Evolutionary conservation across 495 filamentous ascomycete genomes (phyloP).

Genomic region (Neurospora sp.): DNA sequence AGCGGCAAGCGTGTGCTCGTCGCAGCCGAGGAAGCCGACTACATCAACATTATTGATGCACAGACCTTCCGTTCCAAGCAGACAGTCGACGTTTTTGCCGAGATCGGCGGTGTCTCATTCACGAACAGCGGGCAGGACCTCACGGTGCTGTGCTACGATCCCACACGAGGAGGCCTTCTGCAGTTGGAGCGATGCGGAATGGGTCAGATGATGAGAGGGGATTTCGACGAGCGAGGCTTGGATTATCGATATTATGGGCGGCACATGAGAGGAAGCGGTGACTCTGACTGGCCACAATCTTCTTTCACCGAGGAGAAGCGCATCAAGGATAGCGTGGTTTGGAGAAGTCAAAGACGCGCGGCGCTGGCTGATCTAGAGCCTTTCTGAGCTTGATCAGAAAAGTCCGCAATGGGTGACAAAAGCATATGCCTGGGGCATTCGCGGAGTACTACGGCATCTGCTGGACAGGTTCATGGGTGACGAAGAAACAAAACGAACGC

Average conservation of each 20-base stretch:
- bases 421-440: not conserved
- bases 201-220: slow-evolving; percentile 28
- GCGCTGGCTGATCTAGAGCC: slow-evolving; percentile 21
- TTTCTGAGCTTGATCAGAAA: slow-evolving; percentile 17
- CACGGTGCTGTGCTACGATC: slow-evolving; percentile 66
- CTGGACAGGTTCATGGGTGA: not conserved
- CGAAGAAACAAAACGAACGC: not conserved
- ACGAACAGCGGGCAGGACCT: slow-evolving; percentile 61
- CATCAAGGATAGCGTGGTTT: slow-evolving; percentile 12
- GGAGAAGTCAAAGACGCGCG: slow-evolving; percentile 22
- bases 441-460: not conserved
- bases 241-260: not conserved
- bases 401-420: not conserved
- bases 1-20: slow-evolving; percentile 64
- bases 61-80: slow-evolving; percentile 57
- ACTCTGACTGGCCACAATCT: slow-evolving; percentile 18
- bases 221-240: not conserved
- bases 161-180: slow-evolving; percentile 68
- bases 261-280: not conserved
- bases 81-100: slow-evolving; percentile 76
- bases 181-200: slow-evolving; percentile 53
- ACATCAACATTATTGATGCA: slow-evolving; percentile 69
- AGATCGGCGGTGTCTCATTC: slow-evolving; percentile 69
- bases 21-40: slow-evolving; percentile 76
- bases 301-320: slow-evolving; percentile 14